Evolutionary conservation across 73 alveolate species (phyloP).

Genomic region (Durusdinium trenchii): DNA sequence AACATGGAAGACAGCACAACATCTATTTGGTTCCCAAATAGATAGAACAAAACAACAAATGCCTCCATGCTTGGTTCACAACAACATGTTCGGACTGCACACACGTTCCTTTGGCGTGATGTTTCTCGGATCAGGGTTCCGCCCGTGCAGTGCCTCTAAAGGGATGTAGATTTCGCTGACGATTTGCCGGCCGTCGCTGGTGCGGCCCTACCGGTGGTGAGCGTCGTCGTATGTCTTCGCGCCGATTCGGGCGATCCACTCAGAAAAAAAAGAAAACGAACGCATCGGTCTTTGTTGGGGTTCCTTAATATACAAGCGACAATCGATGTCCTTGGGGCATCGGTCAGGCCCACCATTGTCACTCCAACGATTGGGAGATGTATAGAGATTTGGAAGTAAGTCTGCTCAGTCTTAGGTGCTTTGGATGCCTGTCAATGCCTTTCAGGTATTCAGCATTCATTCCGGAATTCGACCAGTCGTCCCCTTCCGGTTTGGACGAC

Average conservation of each 20-base stretch:
- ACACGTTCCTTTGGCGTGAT: no score
- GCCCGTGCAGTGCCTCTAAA: constrained; percentile 36
- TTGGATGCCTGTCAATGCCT: no score
- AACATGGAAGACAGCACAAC: no score
- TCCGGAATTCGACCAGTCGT: no score
- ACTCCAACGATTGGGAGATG: neutral
- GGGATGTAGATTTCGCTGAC: constrained; percentile 49
- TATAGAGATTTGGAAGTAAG: neutral
- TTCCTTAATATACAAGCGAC: neutral
- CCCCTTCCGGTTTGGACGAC: no score
- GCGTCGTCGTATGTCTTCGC: neutral
- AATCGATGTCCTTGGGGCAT: neutral
- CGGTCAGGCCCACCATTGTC: neutral
- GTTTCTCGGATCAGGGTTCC: no score
- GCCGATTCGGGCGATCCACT: neutral
- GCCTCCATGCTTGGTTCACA: no score
- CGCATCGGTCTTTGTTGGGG: neutral
- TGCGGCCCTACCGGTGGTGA: neutral
- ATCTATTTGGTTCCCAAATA: no score
- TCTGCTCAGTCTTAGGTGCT: no score
- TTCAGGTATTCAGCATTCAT: no score
- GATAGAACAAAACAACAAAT: no score
- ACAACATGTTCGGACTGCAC: no score
- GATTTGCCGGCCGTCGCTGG: neutral
- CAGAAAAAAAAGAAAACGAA: neutral